Evolutionary conservation across 441 rosid genomes (phyloP).

Genomic region (Gossypium schwendimanii): DNA sequence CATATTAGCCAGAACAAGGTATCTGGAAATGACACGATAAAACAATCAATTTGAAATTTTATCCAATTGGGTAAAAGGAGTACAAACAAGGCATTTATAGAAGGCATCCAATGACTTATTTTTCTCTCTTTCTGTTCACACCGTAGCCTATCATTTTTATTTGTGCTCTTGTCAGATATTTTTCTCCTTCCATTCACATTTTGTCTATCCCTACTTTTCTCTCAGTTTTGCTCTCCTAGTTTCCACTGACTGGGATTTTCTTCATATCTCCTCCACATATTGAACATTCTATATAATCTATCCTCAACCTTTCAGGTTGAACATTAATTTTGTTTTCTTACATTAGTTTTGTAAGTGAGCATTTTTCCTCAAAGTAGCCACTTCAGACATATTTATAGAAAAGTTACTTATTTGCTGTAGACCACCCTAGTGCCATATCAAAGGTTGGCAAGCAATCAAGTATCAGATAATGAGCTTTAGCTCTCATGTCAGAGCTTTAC

Average conservation of each 20-base stretch:
- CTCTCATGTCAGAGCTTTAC: not conserved
- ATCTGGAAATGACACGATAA: constrained; percentile 30
- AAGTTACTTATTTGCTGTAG: not conserved
- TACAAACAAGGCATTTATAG: not conserved
- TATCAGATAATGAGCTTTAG: not conserved
- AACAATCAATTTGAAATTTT: not conserved
- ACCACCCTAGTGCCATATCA: not conserved
- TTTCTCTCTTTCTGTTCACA: not conserved
- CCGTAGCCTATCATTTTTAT: not conserved
- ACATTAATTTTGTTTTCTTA: not conserved
- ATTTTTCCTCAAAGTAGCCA: not conserved
- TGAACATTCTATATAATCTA: not conserved
- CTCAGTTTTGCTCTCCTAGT: not conserved
- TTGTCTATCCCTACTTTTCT: constrained; percentile 3
- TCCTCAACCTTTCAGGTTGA: not conserved
- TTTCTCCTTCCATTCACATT: not conserved
- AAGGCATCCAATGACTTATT: not conserved
- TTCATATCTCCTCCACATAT: not conserved
- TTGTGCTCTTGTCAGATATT: not conserved
- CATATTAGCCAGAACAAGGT: constrained; percentile 96
- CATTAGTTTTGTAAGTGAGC: not conserved
- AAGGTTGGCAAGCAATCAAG: not conserved
- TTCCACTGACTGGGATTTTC: not conserved
- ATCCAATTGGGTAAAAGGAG: not conserved
- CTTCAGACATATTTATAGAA: not conserved